Conservation (phyloP, 257 asterid species). For the Solanum commersonii region DNA sequence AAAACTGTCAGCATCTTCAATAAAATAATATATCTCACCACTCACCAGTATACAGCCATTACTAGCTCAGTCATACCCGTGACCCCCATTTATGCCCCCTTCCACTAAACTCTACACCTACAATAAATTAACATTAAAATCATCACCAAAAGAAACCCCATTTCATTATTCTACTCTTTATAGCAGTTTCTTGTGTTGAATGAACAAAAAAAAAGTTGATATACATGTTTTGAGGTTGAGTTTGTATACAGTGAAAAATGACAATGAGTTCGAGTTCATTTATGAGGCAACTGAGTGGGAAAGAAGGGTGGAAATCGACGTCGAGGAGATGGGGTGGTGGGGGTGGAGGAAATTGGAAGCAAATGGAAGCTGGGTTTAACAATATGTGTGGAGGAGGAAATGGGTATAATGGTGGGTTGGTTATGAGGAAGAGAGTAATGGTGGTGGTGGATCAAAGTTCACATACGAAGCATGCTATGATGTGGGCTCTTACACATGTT, state of each 20-base stretch:
- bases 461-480: slow-evolving; percentile 73
- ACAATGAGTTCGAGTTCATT: slow-evolving; percentile 60
- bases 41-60: slow-evolving; percentile 14
- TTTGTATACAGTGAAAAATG: background rate
- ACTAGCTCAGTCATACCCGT: slow-evolving; percentile 36
- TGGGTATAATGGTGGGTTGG: slow-evolving; percentile 11
- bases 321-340: slow-evolving; percentile 54
- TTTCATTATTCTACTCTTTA: background rate
- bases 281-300: slow-evolving; percentile 67
- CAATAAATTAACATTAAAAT: background rate
- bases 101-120: too few relatives aligned
- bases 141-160: background rate
- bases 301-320: slow-evolving; percentile 56
- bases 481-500: slow-evolving; percentile 93
- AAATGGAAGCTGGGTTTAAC: slow-evolving; percentile 30
- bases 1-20: slow-evolving; percentile 9
- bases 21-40: slow-evolving; percentile 6
- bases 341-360: slow-evolving; percentile 17
- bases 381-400: slow-evolving; percentile 2
- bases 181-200: background rate
- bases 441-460: slow-evolving; percentile 77
- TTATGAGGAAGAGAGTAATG: slow-evolving; percentile 81
- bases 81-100: slow-evolving; percentile 9
- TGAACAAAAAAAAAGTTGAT: background rate
- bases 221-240: background rate